Conservation (phyloP, 2,329 filamentous ascomycete species). For the Magnaporthales sp. region DNA sequence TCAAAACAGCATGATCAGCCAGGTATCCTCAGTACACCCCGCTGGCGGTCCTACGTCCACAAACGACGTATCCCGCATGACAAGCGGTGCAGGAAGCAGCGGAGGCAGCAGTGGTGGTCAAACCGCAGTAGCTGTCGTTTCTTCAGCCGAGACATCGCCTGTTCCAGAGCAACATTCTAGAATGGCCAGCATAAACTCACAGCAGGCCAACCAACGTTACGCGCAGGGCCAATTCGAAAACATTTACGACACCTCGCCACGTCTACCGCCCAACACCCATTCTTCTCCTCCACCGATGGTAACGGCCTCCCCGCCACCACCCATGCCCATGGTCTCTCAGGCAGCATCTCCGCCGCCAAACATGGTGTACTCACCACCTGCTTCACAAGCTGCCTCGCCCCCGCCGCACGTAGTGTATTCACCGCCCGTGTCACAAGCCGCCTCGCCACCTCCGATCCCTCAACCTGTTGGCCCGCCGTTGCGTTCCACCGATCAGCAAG, state of each 20-base stretch:
- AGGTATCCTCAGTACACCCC: conserved; percentile 15
- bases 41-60: neutral
- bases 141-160: conserved; percentile 1
- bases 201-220: conserved; percentile 10
- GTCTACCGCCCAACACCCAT: neutral
- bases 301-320: neutral
- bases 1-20: conserved; percentile 18
- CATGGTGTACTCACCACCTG: neutral
- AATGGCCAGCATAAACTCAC: conserved; percentile 7
- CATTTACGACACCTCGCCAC: conserved; percentile 21
- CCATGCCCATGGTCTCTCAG: neutral
- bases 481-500: neutral
- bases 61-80: neutral
- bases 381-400: neutral
- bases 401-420: neutral
- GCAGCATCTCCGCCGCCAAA: neutral
- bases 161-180: conserved; percentile 1
- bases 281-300: neutral
- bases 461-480: neutral
- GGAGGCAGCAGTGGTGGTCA: neutral
- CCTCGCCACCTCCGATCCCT: neutral
- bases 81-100: neutral
- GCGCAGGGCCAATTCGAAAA: conserved; percentile 16
- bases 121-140: neutral
- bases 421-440: neutral